Conservation (phyloP, 352 stramenopile species). For the Albugo candida region DNA sequence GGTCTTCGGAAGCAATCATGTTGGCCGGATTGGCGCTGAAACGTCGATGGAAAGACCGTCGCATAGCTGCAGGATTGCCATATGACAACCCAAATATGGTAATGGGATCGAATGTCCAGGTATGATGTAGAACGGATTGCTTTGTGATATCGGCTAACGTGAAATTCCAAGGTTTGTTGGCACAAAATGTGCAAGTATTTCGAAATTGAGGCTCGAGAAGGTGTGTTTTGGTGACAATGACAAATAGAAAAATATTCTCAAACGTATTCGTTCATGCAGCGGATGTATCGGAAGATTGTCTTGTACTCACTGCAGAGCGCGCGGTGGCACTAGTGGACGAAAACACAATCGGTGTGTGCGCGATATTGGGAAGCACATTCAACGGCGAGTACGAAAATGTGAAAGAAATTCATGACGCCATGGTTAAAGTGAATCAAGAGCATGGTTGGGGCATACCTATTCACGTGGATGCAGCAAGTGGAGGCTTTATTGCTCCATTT, state of each 20-base stretch:
- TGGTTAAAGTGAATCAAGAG: constrained; percentile 15
- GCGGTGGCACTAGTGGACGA: constrained; percentile 18
- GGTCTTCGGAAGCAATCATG: constrained; percentile 23
- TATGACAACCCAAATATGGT: constrained; percentile 21
- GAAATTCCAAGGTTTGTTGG: neutral
- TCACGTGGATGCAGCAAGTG: constrained; percentile 25
- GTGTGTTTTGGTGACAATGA: neutral
- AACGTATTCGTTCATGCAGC: neutral
- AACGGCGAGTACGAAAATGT: constrained; percentile 27
- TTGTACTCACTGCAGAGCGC: constrained; percentile 16
- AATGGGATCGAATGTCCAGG: constrained; percentile 18
- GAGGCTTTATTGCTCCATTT: constrained; percentile 28
- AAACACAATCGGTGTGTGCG: constrained; percentile 25
- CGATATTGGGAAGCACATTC: constrained; percentile 25
- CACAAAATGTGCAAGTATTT: constrained; percentile 32
- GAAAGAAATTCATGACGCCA: constrained; percentile 17
- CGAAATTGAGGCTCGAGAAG: constrained; percentile 19
- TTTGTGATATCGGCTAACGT: constrained; percentile 8
- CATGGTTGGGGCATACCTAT: constrained; percentile 22
- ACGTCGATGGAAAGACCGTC: constrained; percentile 17
- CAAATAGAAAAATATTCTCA: neutral
- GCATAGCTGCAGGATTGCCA: constrained; percentile 10
- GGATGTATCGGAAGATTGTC: constrained; percentile 9
- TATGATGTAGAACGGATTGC: neutral
- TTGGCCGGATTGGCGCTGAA: constrained; percentile 19